Evolutionary conservation across 176 grass and related monocot genomes (phyloP).

Genomic region (Hordeum marinum): DNA sequence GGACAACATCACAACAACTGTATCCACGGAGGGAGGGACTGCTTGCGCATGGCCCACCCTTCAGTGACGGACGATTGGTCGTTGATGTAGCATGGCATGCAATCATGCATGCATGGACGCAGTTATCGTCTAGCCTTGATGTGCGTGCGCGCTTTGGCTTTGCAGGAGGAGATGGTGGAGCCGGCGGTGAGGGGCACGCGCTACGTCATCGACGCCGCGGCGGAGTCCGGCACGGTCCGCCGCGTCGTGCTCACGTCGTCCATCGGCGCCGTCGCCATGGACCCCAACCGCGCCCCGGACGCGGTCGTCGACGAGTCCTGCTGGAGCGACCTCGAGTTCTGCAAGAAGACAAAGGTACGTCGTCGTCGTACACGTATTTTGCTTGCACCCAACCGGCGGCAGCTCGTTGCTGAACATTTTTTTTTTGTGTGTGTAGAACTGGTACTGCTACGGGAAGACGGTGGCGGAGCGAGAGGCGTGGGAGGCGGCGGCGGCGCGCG

Average conservation of each 20-base stretch:
- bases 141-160: neutral
- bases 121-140: neutral
- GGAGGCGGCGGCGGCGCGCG: slow-evolving; percentile 41
- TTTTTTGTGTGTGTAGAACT: slow-evolving; percentile 30
- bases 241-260: slow-evolving; percentile 82
- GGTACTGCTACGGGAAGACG: slow-evolving; percentile 88
- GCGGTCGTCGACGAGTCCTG: slow-evolving; percentile 75
- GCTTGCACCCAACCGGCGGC: neutral
- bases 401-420: neutral
- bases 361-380: neutral
- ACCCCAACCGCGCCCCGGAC: slow-evolving; percentile 46
- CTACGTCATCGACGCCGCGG: slow-evolving; percentile 67
- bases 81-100: neutral
- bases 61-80: too few relatives aligned
- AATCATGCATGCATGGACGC: neutral
- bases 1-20: too few relatives aligned
- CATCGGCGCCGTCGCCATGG: slow-evolving; percentile 74
- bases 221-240: slow-evolving; percentile 45
- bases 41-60: too few relatives aligned
- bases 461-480: slow-evolving; percentile 61
- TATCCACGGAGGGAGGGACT: too few relatives aligned
- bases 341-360: slow-evolving; percentile 49
- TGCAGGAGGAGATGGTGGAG: slow-evolving; percentile 74
- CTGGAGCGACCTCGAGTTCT: slow-evolving; percentile 92
- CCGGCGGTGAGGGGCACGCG: slow-evolving; percentile 68